Base-by-base conservation (phyloP, 345 rosid genomes). In the Aquilaria yunnanensis region DNA sequence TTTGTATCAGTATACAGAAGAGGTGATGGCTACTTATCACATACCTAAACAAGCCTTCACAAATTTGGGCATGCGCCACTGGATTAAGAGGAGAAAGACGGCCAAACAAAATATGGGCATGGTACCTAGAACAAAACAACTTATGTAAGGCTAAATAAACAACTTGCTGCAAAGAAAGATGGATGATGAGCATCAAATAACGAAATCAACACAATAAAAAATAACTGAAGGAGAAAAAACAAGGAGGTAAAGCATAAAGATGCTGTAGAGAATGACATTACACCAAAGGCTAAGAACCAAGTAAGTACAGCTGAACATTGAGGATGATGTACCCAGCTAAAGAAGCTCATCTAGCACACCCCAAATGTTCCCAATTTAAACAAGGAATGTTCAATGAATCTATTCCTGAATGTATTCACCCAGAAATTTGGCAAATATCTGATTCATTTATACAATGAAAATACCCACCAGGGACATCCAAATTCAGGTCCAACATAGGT, bases 11-110 rank as follows among this genome's bases (percentile, higher is more conserved):
- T 12, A 61, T 5, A 51, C 12, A 51, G 57, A 63, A 52, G 63
- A 0, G 23, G 23, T 23, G 23, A 31, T 59, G 4, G 33, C 31
- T 16, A 33, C 5, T 10, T 31, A 51, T 32, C 12, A 70, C 61
- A 75, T 72, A 95, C 99, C 96, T 84, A 65, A 95, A 80, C 75
- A 95, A 78, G 56, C 87, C 86, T 66, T 71, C 71, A 73, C 96
- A 91, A 58, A 95, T 89, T 75, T 81, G 90, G 74, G 65, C 67
- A 75, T 95, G 96, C 13, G 92, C 97, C 80, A 89, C 99, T 2
- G 96, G 94, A 81, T 91, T 89, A 70, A 95, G 87, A 9, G 81
- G 77, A 55, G 96, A 80, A 63, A 95, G 87, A 13, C 96, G 96
- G 69, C 84, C 84, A 63, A 91, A 89, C 63, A 91, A 64, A 59